Conservation (phyloP, 805 yeast species). For the Candida nonsorbophila region DNA sequence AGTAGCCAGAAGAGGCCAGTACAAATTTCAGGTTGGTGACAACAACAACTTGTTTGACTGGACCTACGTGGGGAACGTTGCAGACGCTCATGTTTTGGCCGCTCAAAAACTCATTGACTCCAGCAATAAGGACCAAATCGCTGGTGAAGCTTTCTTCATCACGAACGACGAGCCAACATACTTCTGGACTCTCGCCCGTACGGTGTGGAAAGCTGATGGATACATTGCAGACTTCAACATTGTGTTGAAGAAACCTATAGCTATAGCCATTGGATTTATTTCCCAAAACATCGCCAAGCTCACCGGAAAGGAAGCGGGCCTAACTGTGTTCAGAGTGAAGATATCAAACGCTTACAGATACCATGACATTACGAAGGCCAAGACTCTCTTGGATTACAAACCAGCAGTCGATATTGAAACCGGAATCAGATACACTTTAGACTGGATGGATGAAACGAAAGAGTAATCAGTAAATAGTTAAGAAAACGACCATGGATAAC, state of each 20-base stretch:
- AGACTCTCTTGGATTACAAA: constrained; percentile 63
- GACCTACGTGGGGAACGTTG: constrained; percentile 98
- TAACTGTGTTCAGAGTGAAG: constrained; percentile 91
- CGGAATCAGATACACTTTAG: constrained; percentile 74
- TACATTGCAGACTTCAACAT: constrained; percentile 65
- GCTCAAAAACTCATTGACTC: constrained; percentile 65
- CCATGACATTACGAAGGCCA: constrained; percentile 88
- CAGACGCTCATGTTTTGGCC: constrained; percentile 92
- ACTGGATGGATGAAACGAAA: constrained; percentile 76
- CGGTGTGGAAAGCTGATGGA: constrained; percentile 97
- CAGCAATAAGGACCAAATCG: constrained; percentile 39
- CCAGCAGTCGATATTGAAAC: constrained; percentile 77
- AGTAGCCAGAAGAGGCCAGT: constrained; percentile 80
- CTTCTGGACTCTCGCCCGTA: constrained; percentile 95
- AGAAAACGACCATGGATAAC: not conserved
- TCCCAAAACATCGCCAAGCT: constrained; percentile 70
- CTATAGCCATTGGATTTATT: constrained; percentile 73
- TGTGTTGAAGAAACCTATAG: constrained; percentile 69
- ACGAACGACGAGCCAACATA: constrained; percentile 94
- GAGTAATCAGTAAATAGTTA: constrained; percentile 1
- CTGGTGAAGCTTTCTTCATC: constrained; percentile 85
- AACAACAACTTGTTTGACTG: constrained; percentile 92
- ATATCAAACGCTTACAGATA: constrained; percentile 91
- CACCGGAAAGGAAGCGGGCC: constrained; percentile 81
- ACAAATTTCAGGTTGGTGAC: constrained; percentile 90